A percentile compares a stretch with the other conserved stretches of the same genome.
These are phyloP conservation scores for Mucor ambiguus DNA, from an alignment of 371 early-diverging fungal genomes.

Conservation along the genomic window DNA sequence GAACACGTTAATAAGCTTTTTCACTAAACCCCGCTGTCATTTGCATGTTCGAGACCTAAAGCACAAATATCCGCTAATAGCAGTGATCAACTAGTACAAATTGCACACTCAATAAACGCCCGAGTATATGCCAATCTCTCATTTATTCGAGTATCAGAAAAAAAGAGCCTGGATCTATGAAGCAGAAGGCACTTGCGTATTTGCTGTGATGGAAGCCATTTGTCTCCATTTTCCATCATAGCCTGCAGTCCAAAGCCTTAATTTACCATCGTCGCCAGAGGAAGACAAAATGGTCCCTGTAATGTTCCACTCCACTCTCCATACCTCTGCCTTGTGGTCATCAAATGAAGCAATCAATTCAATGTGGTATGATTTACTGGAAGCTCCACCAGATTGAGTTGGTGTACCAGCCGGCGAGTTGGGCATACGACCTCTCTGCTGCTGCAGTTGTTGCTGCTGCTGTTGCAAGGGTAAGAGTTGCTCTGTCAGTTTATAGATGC, in stretches of 20 bases:
- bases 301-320: conserved; percentile 94
- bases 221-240: conserved; percentile 71
- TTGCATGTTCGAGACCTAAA: background rate
- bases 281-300: conserved; percentile 90
- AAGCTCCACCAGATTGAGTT: background rate
- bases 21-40: background rate
- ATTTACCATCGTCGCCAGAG: conserved; percentile 91
- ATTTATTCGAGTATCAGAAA: background rate
- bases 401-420: conserved; percentile 23
- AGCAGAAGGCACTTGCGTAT: conserved; percentile 19
- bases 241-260: conserved; percentile 84
- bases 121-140: background rate
- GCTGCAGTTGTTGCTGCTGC: conserved; percentile 12
- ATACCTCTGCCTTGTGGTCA: conserved; percentile 80
- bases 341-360: conserved; percentile 63
- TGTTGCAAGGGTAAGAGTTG: conserved; percentile 23
- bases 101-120: background rate
- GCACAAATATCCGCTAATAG: background rate
- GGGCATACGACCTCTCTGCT: conserved; percentile 2
- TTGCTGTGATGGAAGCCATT: conserved; percentile 64
- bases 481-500: conserved; percentile 82
- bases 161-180: background rate
- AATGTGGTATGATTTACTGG: conserved; percentile 47
- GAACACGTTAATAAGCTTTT: background rate
- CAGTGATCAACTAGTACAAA: background rate